A percentile compares a stretch with the other conserved stretches of the same genome.
These are phyloP conservation scores for Suhomyces pyralidae DNA, from an alignment of 805 yeast species.

Conservation along the genomic window DNA sequence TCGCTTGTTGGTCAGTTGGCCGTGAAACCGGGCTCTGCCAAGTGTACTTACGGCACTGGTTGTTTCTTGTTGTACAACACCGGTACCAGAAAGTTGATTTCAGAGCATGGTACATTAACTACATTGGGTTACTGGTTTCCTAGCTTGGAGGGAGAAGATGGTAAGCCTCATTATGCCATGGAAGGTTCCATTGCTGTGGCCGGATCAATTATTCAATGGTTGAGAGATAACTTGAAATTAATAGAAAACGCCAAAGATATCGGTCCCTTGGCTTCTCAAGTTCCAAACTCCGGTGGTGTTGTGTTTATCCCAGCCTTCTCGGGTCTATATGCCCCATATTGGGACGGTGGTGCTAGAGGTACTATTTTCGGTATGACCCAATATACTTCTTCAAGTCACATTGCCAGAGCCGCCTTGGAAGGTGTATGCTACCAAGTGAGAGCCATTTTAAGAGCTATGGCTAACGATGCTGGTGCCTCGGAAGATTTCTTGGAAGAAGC, in stretches of 20 bases:
- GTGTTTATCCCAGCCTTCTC: constrained; percentile 93
- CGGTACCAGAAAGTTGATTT: constrained; percentile 66
- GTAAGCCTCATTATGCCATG: constrained; percentile 76
- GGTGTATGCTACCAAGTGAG: constrained; percentile 94
- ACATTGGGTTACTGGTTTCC: constrained; percentile 93
- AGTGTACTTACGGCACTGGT: constrained; percentile 96
- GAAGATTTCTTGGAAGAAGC: constrained; percentile 57
- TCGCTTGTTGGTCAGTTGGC: constrained; percentile 93
- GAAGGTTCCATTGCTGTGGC: constrained; percentile 98
- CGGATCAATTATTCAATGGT: constrained; percentile 91
- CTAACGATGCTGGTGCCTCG: constrained; percentile 69
- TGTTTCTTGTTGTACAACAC: constrained; percentile 88
- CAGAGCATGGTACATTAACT: constrained; percentile 80
- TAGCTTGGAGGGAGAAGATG: constrained; percentile 43
- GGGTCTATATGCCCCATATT: constrained; percentile 92
- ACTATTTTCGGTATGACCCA: constrained; percentile 91
- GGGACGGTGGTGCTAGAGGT: constrained; percentile 92
- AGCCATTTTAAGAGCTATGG: constrained; percentile 88
- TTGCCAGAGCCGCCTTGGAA: constrained; percentile 91
- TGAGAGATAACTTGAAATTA: constrained; percentile 82
- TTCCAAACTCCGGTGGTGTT: constrained; percentile 81
- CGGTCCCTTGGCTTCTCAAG: constrained; percentile 85
- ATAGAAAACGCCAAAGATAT: constrained; percentile 81
- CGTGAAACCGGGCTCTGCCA: constrained; percentile 77
- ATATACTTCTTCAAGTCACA: constrained; percentile 85